These are phyloP conservation scores for Aureobasidium sp. DNA, from an alignment of 2,329 filamentous ascomycete genomes.

Conservation along the genomic window DNA sequence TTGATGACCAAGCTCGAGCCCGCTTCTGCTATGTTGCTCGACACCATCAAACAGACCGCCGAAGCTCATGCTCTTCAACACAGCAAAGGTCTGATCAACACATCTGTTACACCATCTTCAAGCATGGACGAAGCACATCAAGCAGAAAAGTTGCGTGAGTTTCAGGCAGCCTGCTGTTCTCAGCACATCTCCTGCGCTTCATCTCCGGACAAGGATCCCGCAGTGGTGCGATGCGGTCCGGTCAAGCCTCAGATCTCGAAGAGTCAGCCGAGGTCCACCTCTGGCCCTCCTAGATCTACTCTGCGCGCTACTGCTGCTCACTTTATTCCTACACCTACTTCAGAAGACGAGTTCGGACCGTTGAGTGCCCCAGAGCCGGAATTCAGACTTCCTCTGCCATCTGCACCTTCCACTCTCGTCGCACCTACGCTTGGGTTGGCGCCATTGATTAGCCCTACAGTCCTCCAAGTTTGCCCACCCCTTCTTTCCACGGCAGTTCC, in stretches of 20 bases:
- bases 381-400: background rate
- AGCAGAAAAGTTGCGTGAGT: background rate
- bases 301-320: slow-evolving; percentile 17
- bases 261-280: background rate
- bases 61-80: background rate
- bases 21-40: background rate
- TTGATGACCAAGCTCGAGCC: background rate
- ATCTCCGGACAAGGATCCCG: background rate
- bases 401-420: background rate
- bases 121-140: background rate
- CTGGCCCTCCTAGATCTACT: slow-evolving; percentile 1
- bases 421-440: background rate
- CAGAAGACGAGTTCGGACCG: background rate
- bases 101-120: background rate
- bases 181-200: background rate
- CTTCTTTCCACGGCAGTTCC: background rate
- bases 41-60: slow-evolving; percentile 8
- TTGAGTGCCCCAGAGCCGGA: background rate
- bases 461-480: background rate
- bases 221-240: slow-evolving; percentile 2
- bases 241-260: background rate
- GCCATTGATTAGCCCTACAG: background rate
- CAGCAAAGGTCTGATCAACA: background rate
- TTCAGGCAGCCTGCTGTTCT: background rate
- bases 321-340: slow-evolving; percentile 12